These are phyloP conservation scores for Thecamonas trahens DNA, from an alignment of 78 protist species.

Conservation along the genomic window DNA sequence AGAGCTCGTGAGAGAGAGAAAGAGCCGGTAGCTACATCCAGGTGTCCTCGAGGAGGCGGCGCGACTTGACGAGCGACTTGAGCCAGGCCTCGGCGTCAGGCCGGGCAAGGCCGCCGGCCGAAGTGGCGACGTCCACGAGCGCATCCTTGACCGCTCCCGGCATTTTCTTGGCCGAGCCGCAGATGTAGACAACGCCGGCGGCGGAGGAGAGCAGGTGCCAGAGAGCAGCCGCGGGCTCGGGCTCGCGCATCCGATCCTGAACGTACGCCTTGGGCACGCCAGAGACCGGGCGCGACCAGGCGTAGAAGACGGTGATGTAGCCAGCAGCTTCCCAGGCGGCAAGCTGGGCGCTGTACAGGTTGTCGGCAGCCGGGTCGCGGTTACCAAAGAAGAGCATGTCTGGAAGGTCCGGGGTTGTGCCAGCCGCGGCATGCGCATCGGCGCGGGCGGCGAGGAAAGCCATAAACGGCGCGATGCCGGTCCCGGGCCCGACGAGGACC, in stretches of 20 bases:
- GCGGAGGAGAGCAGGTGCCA: not conserved
- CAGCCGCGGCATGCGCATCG: not conserved
- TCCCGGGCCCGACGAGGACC: conserved; percentile 15
- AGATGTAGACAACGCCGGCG: not conserved
- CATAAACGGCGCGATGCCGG: conserved; percentile 14
- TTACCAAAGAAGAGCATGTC: conserved; percentile 4
- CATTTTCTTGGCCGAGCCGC: too few species aligned
- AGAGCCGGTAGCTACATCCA: too few species aligned
- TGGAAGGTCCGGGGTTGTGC: not conserved
- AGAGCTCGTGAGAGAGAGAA: too few species aligned
- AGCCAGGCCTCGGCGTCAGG: too few species aligned
- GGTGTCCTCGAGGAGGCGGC: too few species aligned
- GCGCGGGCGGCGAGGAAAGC: not conserved
- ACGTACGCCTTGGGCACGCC: not conserved
- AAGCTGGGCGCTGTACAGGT: conserved; percentile 2
- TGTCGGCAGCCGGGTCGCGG: conserved; percentile 4
- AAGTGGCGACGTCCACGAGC: too few species aligned
- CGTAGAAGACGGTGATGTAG: not conserved
- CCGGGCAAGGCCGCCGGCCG: too few species aligned
- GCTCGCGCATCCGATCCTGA: not conserved
- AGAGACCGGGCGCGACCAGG: conserved; percentile 7
- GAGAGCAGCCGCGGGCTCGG: too few species aligned
- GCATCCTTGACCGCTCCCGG: too few species aligned
- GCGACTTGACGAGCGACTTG: too few species aligned
- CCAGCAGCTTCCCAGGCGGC: not conserved